Percentiles rank a stretch among this genome's conserved stretches.
Evolutionary conservation across 75 land plant genomes (phyloP).

Genomic region (Picea sitchensis): DNA sequence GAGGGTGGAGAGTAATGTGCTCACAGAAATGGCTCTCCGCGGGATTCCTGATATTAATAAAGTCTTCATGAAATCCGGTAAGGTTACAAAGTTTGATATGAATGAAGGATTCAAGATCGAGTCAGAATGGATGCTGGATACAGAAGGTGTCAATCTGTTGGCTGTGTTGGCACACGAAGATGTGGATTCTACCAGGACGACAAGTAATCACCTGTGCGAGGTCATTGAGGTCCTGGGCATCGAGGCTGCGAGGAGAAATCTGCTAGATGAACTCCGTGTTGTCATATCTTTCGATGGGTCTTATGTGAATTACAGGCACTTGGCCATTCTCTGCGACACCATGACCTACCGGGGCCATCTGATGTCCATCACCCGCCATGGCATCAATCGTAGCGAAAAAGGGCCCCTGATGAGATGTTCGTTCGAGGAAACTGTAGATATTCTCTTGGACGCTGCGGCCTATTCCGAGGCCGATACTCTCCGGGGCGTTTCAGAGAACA

Average conservation of each 20-base stretch:
- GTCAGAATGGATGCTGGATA: constrained; percentile 52
- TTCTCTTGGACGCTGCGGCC: constrained; percentile 93
- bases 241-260: constrained; percentile 79
- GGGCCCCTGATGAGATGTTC: constrained; percentile 99
- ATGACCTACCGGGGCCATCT: constrained; percentile 56
- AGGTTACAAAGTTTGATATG: constrained; percentile 33
- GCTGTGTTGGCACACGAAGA: constrained; percentile 56
- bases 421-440: constrained; percentile 65
- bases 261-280: constrained; percentile 60
- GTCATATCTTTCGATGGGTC: constrained; percentile 58
- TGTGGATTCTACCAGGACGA: constrained; percentile 46
- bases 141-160: constrained; percentile 57
- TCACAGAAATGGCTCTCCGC: constrained; percentile 44
- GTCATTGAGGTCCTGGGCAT: constrained; percentile 58
- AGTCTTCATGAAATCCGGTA: constrained; percentile 39
- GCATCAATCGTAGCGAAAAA: constrained; percentile 93
- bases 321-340: constrained; percentile 51
- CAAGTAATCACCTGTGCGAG: constrained; percentile 48
- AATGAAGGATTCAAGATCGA: constrained; percentile 33
- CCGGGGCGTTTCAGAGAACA: constrained; percentile 95
- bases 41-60: constrained; percentile 56
- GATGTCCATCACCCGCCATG: constrained; percentile 70
- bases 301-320: constrained; percentile 64
- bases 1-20: constrained; percentile 50
- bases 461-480: constrained; percentile 90